A percentile compares a stretch with the other conserved stretches of the same genome.
phyloP scores from a whole-genome alignment of 768 basidiomycete genomes.

The Dentipellis sp. region DNA sequence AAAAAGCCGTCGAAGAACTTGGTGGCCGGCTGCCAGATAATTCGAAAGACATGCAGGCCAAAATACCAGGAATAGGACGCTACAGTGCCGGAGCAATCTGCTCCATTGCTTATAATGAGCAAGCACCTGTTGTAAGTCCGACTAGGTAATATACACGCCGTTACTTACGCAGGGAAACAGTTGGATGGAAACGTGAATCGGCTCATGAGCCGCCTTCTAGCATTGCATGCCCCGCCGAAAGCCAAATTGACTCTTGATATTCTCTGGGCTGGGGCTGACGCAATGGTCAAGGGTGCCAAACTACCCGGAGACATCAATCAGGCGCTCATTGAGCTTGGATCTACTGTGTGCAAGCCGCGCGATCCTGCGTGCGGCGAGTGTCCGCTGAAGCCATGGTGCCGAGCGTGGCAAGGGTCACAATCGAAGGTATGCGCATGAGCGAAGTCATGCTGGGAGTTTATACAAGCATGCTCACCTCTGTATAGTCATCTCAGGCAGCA shows the following conservation, averaged over 20 bases:
- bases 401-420: slow-evolving; percentile 36
- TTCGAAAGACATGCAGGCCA: slow-evolving; percentile 69
- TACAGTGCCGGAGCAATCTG: slow-evolving; percentile 83
- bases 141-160: not conserved
- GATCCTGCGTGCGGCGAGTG: slow-evolving; percentile 69
- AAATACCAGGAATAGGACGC: slow-evolving; percentile 80
- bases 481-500: not conserved
- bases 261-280: slow-evolving; percentile 73
- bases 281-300: slow-evolving; percentile 49
- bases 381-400: slow-evolving; percentile 62
- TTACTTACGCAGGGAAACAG: slow-evolving; percentile 27
- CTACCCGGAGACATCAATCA: slow-evolving; percentile 83
- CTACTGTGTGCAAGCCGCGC: slow-evolving; percentile 83
- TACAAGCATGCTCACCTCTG: too few relatives aligned
- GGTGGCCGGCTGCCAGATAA: slow-evolving; percentile 71
- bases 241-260: slow-evolving; percentile 67
- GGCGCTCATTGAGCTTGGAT: slow-evolving; percentile 90
- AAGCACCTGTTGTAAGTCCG: slow-evolving; percentile 69
- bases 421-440: slow-evolving; percentile 1
- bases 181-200: slow-evolving; percentile 88
- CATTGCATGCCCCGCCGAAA: slow-evolving; percentile 76
- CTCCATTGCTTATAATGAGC: slow-evolving; percentile 83
- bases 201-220: slow-evolving; percentile 74
- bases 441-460: not conserved
- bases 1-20: slow-evolving; percentile 61